A percentile compares a stretch with the other conserved stretches of the same genome.
Conservation (phyloP, 2,329 filamentous ascomycete species). For the Alternaria sp. region DNA sequence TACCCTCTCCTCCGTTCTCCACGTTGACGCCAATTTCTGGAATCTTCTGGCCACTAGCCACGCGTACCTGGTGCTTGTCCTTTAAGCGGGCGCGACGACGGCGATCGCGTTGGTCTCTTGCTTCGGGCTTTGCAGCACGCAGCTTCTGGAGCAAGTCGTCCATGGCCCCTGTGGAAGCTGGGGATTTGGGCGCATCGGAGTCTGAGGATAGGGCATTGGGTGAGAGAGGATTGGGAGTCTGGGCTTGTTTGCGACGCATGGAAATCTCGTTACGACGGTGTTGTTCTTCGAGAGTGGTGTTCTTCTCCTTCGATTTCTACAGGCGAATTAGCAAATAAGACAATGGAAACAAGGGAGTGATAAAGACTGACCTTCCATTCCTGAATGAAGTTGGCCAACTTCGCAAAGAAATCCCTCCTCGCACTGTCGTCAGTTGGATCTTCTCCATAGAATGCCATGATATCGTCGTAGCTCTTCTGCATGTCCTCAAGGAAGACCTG, state of each 20-base stretch:
- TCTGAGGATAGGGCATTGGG: slow-evolving; percentile 57
- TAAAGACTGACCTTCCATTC: slow-evolving; percentile 79
- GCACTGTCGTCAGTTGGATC: slow-evolving; percentile 90
- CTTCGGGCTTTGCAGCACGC: slow-evolving; percentile 88
- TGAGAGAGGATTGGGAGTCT: slow-evolving; percentile 62
- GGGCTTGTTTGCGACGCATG: slow-evolving; percentile 78
- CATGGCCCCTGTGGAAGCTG: slow-evolving; percentile 88
- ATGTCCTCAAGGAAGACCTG: slow-evolving; percentile 93
- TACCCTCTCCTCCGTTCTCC: slow-evolving; percentile 27
- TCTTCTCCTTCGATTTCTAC: slow-evolving; percentile 90
- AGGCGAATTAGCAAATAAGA: slow-evolving; percentile 15
- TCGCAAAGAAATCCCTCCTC: slow-evolving; percentile 93
- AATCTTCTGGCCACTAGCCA: slow-evolving; percentile 89
- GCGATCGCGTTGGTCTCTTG: slow-evolving; percentile 86
- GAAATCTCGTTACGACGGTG: slow-evolving; percentile 86
- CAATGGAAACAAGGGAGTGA: neutral
- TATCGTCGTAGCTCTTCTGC: slow-evolving; percentile 88
- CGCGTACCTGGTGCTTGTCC: slow-evolving; percentile 86
- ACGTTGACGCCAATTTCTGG: slow-evolving; percentile 71
- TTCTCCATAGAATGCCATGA: slow-evolving; percentile 96
- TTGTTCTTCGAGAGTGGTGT: slow-evolving; percentile 80
- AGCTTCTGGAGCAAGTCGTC: slow-evolving; percentile 94
- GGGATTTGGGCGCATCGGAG: slow-evolving; percentile 60
- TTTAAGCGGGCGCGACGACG: slow-evolving; percentile 86
- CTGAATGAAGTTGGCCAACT: slow-evolving; percentile 85